phyloP scores from a whole-genome alignment of 2,329 filamentous ascomycete species.

The Aschersonia sp. region DNA sequence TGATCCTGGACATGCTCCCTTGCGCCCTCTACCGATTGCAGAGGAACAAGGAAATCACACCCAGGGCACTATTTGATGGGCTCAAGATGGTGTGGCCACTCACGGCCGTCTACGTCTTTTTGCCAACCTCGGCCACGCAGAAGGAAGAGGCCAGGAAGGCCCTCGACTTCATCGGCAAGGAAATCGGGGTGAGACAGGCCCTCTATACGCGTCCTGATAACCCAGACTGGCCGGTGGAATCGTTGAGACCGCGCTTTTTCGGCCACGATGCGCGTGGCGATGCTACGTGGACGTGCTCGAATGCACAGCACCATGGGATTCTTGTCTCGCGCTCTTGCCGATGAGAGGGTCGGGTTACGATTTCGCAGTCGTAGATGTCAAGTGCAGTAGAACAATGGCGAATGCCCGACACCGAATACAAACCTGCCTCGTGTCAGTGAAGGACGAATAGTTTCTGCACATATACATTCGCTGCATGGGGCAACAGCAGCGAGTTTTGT shows the following conservation, averaged over 20 bases:
- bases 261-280: background rate
- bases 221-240: slow-evolving; percentile 12
- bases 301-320: no score
- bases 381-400: no score
- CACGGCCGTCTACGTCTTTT: slow-evolving; percentile 14
- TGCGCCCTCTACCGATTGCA: slow-evolving; percentile 11
- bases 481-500: no score
- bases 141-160: slow-evolving; percentile 12
- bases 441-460: no score
- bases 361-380: no score
- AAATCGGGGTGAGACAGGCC: slow-evolving; percentile 22
- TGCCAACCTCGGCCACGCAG: slow-evolving; percentile 14
- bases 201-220: slow-evolving; percentile 10
- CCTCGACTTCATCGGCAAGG: slow-evolving; percentile 18
- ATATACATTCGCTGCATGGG: no score
- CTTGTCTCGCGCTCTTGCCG: no score
- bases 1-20: slow-evolving; percentile 14
- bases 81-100: slow-evolving; percentile 24
- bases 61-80: slow-evolving; percentile 20
- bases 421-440: no score
- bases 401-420: no score
- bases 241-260: slow-evolving; percentile 8
- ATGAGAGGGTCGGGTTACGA: no score
- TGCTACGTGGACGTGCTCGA: background rate
- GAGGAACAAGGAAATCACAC: slow-evolving; percentile 12